Conservation (phyloP, 129 eudicot species). For the Tagetes erecta region DNA sequence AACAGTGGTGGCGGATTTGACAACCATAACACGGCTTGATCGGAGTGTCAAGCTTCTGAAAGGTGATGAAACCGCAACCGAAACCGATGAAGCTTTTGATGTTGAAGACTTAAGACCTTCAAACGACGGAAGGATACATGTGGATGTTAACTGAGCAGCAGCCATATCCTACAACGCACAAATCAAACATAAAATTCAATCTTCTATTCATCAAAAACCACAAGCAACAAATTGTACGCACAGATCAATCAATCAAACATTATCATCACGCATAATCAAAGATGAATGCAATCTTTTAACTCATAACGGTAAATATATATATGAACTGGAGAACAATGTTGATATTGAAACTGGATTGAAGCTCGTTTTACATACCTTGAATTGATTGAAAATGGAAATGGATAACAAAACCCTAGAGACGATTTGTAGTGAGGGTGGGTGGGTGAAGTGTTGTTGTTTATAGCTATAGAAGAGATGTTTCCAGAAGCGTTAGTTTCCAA, state of each 20-base stretch:
- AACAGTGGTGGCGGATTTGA: constrained; percentile 78
- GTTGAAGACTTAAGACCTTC: constrained; percentile 61
- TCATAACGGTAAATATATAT: not conserved
- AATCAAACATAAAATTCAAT: not conserved
- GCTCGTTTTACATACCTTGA: constrained; percentile 10
- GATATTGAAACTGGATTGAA: not conserved
- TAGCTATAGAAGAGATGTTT: constrained; percentile 40
- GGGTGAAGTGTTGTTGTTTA: constrained; percentile 19
- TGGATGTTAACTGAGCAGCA: constrained; percentile 65
- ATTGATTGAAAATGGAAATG: constrained; percentile 11
- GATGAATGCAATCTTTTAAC: too few relatives aligned
- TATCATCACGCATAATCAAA: not conserved
- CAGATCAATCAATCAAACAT: not conserved
- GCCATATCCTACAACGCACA: constrained; percentile 57
- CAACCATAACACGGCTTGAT: constrained; percentile 54
- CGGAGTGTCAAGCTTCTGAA: constrained; percentile 40
- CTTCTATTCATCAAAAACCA: not conserved
- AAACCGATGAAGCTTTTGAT: constrained; percentile 47
- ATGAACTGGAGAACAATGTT: not conserved
- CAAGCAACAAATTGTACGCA: not conserved
- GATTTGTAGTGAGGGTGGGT: not conserved
- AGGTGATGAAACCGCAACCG: constrained; percentile 41
- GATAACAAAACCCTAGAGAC: constrained; percentile 61
- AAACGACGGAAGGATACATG: constrained; percentile 51
- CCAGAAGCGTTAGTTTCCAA: constrained; percentile 41